These are phyloP conservation scores for Ottelia alismoides DNA, from an alignment of 106 monocot species.

Conservation along the genomic window DNA sequence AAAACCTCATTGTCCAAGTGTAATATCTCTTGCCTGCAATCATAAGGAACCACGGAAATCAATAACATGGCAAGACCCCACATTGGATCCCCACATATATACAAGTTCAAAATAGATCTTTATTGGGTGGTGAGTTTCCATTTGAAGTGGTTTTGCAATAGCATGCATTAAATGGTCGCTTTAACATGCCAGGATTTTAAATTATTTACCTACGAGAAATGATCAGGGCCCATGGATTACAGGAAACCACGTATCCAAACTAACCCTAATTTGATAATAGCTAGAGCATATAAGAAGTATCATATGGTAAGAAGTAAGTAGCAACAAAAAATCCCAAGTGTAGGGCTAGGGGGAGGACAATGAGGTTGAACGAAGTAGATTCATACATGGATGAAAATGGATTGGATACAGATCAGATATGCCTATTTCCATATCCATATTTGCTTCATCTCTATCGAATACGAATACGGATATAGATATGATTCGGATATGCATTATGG, in stretches of 20 bases:
- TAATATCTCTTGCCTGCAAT: slow-evolving; percentile 66
- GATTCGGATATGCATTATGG: too few relatives aligned
- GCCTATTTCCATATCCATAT: too few relatives aligned
- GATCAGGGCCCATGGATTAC: not conserved
- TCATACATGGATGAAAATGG: too few relatives aligned
- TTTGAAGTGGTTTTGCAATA: not conserved
- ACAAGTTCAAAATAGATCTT: too few relatives aligned
- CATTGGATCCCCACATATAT: not conserved
- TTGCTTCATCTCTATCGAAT: too few relatives aligned
- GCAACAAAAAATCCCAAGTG: not conserved
- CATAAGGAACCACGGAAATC: not conserved
- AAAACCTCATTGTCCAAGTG: slow-evolving; percentile 78
- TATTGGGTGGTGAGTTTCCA: too few relatives aligned
- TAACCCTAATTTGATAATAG: not conserved
- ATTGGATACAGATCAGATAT: too few relatives aligned
- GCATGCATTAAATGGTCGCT: not conserved
- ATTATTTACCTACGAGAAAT: not conserved
- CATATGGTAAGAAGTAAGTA: not conserved
- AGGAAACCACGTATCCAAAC: not conserved
- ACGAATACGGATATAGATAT: too few relatives aligned
- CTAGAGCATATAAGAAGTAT: not conserved
- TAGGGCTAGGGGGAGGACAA: not conserved
- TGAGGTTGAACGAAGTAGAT: not conserved
- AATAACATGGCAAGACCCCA: not conserved
- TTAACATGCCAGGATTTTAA: not conserved